These are phyloP conservation scores for Plasmodium knowlesi DNA, from an alignment of 169 alveolate genomes.

Conservation along the genomic window DNA sequence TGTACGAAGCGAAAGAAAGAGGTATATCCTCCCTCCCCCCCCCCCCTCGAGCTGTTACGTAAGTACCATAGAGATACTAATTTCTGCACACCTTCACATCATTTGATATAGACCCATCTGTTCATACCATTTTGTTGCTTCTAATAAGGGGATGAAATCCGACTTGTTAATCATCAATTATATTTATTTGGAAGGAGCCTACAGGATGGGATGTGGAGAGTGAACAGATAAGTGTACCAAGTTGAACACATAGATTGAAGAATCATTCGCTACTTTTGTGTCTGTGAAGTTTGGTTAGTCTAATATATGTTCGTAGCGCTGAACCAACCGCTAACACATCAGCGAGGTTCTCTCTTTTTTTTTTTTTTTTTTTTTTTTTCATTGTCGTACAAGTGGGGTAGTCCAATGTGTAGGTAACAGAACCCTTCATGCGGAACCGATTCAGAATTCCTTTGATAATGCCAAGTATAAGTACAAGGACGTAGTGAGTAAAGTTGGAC, in stretches of 20 bases:
- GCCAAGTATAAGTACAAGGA: slow-evolving; percentile 37
- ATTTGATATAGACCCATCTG: not conserved
- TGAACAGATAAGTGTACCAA: not conserved
- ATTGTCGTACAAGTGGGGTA: slow-evolving; percentile 44
- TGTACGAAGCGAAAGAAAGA: not conserved
- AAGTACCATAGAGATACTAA: not conserved
- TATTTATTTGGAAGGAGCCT: slow-evolving; percentile 69
- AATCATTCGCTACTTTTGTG: not conserved
- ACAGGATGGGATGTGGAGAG: not conserved
- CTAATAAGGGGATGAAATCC: not conserved
- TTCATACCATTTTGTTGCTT: not conserved
- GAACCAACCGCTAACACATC: not conserved
- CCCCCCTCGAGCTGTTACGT: not conserved
- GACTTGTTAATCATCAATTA: slow-evolving; percentile 3
- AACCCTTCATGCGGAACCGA: slow-evolving; percentile 34
- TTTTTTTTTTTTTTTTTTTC: not conserved
- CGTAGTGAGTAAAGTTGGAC: slow-evolving; percentile 39
- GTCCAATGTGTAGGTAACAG: slow-evolving; percentile 11
- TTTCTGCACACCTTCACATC: not conserved
- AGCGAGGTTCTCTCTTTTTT: not conserved
- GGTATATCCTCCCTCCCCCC: not conserved
- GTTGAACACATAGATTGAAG: not conserved
- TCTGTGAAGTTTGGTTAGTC: not conserved
- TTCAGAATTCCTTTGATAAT: slow-evolving; percentile 30
- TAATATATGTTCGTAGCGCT: not conserved